Evolutionary conservation across 768 basidiomycete species (phyloP).

Genomic region (Russula vinacea): DNA sequence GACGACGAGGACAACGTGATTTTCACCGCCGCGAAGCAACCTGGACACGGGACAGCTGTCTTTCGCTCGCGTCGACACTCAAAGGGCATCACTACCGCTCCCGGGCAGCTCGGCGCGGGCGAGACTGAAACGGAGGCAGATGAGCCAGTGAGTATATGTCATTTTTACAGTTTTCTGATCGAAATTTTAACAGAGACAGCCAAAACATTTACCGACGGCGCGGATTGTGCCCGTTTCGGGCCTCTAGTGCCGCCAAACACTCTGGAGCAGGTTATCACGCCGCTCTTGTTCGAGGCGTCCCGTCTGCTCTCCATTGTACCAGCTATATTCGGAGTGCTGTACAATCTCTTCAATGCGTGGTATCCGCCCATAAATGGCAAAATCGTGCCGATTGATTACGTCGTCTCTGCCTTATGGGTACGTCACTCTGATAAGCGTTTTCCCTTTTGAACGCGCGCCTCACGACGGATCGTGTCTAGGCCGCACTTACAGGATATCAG

Average conservation of each 20-base stretch:
- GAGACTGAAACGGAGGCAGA: slow-evolving; percentile 80
- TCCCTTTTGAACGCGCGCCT: neutral
- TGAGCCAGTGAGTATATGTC: slow-evolving; percentile 57
- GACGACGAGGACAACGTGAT: slow-evolving; percentile 24
- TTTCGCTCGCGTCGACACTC: slow-evolving; percentile 26
- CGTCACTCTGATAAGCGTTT: slow-evolving; percentile 29
- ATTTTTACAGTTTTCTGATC: neutral
- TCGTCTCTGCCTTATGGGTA: slow-evolving; percentile 72
- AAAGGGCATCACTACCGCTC: slow-evolving; percentile 56
- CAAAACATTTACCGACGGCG: slow-evolving; percentile 65
- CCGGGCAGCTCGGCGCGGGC: slow-evolving; percentile 57
- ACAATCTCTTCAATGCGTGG: slow-evolving; percentile 56
- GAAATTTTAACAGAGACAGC: slow-evolving; percentile 34
- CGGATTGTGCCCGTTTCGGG: slow-evolving; percentile 53
- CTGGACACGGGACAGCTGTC: slow-evolving; percentile 9
- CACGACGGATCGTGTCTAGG: slow-evolving; percentile 43
- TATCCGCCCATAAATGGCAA: slow-evolving; percentile 41
- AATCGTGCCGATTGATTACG: slow-evolving; percentile 55
- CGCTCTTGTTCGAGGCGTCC: slow-evolving; percentile 65
- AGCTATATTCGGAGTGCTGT: slow-evolving; percentile 60
- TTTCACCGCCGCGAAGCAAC: slow-evolving; percentile 24
- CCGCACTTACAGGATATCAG: slow-evolving; percentile 83
- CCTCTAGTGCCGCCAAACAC: slow-evolving; percentile 50
- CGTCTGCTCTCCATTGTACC: slow-evolving; percentile 72
- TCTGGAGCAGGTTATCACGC: slow-evolving; percentile 48